Evolutionary conservation across 2,329 filamentous ascomycete species (phyloP).

Genomic region (Periconia digitata): DNA sequence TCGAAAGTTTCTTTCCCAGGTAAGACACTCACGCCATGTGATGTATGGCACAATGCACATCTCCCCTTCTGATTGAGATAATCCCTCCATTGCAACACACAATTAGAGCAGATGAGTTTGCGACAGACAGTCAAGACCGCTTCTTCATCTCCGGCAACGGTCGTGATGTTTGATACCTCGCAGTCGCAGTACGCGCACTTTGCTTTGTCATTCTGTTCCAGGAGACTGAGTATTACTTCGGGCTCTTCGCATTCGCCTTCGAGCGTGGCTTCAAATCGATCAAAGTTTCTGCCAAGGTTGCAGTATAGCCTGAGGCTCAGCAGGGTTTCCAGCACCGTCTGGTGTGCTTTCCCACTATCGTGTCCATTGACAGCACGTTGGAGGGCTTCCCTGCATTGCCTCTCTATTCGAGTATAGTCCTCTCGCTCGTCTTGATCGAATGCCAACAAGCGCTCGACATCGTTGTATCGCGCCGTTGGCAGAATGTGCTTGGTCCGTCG

Average conservation of each 20-base stretch:
- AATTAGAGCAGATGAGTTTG: too few relatives aligned
- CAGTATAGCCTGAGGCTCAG: slow-evolving; percentile 31
- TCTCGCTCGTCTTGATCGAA: neutral
- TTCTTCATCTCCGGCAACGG: too few relatives aligned
- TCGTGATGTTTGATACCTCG: too few relatives aligned
- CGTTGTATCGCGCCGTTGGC: neutral
- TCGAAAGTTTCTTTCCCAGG: too few relatives aligned
- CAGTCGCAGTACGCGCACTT: too few relatives aligned
- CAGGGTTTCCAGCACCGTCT: slow-evolving; percentile 16
- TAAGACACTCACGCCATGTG: too few relatives aligned
- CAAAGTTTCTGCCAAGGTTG: slow-evolving; percentile 14
- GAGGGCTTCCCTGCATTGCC: slow-evolving; percentile 7
- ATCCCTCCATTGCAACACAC: too few relatives aligned
- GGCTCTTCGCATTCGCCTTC: neutral
- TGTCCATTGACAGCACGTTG: slow-evolving; percentile 10
- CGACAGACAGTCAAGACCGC: too few relatives aligned
- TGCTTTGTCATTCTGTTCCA: neutral
- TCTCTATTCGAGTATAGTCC: neutral
- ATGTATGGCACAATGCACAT: too few relatives aligned
- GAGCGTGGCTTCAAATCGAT: neutral
- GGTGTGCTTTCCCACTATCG: slow-evolving; percentile 6
- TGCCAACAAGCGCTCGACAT: neutral
- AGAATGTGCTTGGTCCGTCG: slow-evolving; percentile 7
- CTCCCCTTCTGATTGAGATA: too few relatives aligned
- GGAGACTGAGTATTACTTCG: neutral